phyloP scores from a whole-genome alignment of 768 basidiomycete species.

The Termitomyces sp. region DNA sequence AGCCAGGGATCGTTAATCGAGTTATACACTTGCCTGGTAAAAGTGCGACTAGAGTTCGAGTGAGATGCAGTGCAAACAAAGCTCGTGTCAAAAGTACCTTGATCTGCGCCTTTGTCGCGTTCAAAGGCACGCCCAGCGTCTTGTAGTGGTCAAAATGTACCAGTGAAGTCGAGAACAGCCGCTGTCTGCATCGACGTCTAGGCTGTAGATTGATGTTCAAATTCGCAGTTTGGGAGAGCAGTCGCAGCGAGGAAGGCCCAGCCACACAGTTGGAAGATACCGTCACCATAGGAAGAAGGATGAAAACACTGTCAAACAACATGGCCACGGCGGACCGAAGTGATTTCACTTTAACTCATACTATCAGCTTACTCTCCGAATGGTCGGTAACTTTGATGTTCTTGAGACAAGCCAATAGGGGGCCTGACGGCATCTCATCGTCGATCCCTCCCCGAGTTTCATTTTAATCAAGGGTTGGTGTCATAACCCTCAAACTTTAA shows the following conservation, averaged over 20 bases:
- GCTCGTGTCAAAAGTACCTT: constrained; percentile 22
- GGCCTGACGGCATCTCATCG: no score
- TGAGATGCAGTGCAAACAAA: not conserved
- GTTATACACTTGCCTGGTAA: constrained; percentile 28
- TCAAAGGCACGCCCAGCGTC: no score
- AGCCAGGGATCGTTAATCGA: not conserved
- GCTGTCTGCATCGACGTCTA: not conserved
- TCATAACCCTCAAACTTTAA: no score
- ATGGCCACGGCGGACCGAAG: no score
- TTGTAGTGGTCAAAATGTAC: no score
- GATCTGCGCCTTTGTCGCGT: constrained; percentile 7
- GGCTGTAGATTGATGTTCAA: not conserved
- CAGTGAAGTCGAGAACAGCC: constrained; percentile 13
- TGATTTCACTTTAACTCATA: no score
- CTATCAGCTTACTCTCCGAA: no score
- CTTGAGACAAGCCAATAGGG: no score
- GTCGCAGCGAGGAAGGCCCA: not conserved
- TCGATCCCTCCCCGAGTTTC: no score
- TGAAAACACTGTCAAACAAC: not conserved
- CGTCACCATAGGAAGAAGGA: not conserved
- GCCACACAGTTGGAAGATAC: not conserved
- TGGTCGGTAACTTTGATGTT: no score
- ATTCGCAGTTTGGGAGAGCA: not conserved
- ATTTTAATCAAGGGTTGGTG: no score
- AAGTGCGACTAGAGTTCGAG: constrained; percentile 29